Percentiles rank a stretch among this genome's conserved stretches.
Evolutionary conservation across 2,329 filamentous ascomycete species (phyloP).

Genomic region (Penicillium italicum): DNA sequence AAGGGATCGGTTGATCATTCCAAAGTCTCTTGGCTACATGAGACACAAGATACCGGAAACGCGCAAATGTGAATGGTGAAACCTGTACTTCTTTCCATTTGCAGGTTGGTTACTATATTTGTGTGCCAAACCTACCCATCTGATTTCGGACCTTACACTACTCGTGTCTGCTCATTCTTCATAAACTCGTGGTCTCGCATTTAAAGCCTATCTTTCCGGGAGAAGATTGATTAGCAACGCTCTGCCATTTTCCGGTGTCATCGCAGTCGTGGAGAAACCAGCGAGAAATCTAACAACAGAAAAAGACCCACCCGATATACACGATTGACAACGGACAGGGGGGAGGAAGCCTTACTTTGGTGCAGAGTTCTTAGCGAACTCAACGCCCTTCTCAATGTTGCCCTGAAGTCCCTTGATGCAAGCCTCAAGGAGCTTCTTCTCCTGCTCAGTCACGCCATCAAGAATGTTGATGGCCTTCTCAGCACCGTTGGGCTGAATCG

Average conservation of each 20-base stretch:
- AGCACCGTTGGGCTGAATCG: conserved; percentile 67
- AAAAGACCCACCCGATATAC: conserved; percentile 10
- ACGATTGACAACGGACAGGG: conserved; percentile 15
- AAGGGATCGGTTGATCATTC: not conserved
- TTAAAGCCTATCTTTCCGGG: conserved; percentile 47
- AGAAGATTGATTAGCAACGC: conserved; percentile 37
- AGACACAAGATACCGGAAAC: not conserved
- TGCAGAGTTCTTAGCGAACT: conserved; percentile 82
- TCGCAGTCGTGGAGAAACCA: conserved; percentile 1
- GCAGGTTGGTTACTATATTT: conserved; percentile 18
- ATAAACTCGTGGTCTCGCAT: conserved; percentile 27
- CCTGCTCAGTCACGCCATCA: conserved; percentile 71
- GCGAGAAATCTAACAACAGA: conserved; percentile 8
- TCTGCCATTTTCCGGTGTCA: conserved; percentile 25
- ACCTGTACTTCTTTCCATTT: conserved; percentile 16
- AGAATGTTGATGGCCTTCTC: conserved; percentile 83
- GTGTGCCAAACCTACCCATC: conserved; percentile 10
- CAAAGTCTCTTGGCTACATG: not conserved
- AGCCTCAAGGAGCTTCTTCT: conserved; percentile 80
- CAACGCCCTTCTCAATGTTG: conserved; percentile 92
- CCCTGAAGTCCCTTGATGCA: conserved; percentile 74
- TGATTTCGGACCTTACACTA: conserved; percentile 16
- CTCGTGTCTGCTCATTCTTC: conserved; percentile 21
- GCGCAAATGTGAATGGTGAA: not conserved
- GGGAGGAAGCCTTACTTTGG: conserved; percentile 68